Percentiles rank a stretch among this genome's conserved stretches.
These are phyloP conservation scores for Pythium folliculosum DNA, from an alignment of 352 stramenopile species.

Conservation along the genomic window DNA sequence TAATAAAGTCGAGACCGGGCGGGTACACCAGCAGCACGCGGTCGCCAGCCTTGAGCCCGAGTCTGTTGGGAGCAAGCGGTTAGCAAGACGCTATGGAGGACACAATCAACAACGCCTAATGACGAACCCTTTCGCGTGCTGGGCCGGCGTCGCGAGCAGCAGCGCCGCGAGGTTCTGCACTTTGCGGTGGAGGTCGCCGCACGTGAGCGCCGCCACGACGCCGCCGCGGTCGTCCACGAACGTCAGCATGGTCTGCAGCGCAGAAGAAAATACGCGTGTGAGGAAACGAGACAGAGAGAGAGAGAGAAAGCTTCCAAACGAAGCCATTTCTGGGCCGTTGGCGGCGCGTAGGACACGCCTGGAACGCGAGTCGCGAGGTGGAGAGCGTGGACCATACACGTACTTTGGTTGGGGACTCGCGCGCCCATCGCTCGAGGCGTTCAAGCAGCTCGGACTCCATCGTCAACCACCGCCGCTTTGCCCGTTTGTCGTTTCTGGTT, in stretches of 20 bases:
- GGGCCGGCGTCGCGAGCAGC: constrained; percentile 43
- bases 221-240: constrained; percentile 76
- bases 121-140: constrained; percentile 69
- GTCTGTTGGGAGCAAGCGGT: constrained; percentile 26
- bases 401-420: constrained; percentile 69
- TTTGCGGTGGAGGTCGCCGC: constrained; percentile 59
- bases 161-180: constrained; percentile 72
- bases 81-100: neutral
- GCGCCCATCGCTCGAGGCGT: constrained; percentile 72
- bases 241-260: constrained; percentile 61
- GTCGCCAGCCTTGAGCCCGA: constrained; percentile 67
- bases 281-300: neutral
- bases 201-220: constrained; percentile 55
- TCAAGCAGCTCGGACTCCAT: constrained; percentile 80
- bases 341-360: neutral
- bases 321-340: constrained; percentile 17
- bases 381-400: neutral
- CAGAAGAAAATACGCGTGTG: too few relatives aligned
- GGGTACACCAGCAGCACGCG: constrained; percentile 96
- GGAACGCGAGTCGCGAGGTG: neutral
- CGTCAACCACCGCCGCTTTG: neutral
- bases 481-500: constrained; percentile 3
- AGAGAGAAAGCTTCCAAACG: neutral
- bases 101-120: neutral
- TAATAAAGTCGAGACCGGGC: constrained; percentile 97